Percentiles rank a stretch among this genome's conserved stretches.
Evolutionary conservation across 495 filamentous ascomycete genomes (phyloP).

Genomic region (Aspergillus nanangensis): DNA sequence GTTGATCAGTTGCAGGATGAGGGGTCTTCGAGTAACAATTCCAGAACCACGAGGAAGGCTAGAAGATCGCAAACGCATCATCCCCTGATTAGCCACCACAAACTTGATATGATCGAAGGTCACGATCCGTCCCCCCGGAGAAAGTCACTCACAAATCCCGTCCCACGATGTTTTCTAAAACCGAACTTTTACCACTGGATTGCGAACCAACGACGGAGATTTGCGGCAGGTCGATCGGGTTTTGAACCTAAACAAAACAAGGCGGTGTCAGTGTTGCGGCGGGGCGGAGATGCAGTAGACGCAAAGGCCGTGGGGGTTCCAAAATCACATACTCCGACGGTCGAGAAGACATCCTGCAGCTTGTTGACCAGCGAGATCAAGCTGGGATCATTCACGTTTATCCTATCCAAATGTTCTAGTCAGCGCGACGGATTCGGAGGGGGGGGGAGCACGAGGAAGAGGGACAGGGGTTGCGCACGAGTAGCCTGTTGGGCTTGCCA

Average conservation of each 20-base stretch:
- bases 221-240: conserved; percentile 98
- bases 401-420: conserved; percentile 45
- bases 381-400: conserved; percentile 75
- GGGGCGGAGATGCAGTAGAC: conserved; percentile 6
- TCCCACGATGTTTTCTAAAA: conserved; percentile 98
- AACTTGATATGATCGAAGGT: not conserved
- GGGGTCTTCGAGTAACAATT: conserved; percentile 93
- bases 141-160: conserved; percentile 80
- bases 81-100: not conserved
- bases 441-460: conserved; percentile 17
- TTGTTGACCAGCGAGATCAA: conserved; percentile 96
- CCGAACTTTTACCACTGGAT: conserved; percentile 99
- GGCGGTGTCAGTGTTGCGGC: conserved; percentile 28
- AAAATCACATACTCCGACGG: conserved; percentile 76
- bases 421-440: conserved; percentile 18
- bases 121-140: conserved; percentile 13
- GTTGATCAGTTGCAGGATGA: conserved; percentile 98
- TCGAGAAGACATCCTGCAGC: conserved; percentile 98
- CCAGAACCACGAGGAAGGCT: conserved; percentile 97
- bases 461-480: conserved; percentile 37
- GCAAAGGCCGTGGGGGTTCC: not conserved
- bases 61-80: conserved; percentile 10
- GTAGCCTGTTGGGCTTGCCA: conserved; percentile 45
- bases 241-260: conserved; percentile 65
- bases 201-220: conserved; percentile 98